phyloP scores from a whole-genome alignment of 2,329 filamentous ascomycete species.

The Calonectria hongkongensis region DNA sequence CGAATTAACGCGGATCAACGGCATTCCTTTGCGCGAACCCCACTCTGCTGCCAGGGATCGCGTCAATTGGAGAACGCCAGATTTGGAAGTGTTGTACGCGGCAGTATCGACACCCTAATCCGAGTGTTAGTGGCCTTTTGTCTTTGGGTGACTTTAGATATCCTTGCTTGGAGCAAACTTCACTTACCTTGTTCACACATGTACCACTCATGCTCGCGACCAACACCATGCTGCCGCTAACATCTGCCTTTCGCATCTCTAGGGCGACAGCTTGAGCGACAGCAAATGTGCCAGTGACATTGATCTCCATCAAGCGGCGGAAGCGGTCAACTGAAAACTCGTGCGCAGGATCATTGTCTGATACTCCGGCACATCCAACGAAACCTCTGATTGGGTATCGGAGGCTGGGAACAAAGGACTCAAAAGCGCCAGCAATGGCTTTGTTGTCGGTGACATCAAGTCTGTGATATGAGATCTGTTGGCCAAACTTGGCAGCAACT shows the following conservation, averaged over 20 bases:
- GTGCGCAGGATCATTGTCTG: conserved; percentile 51
- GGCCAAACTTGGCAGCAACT: not conserved
- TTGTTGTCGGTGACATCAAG: conserved; percentile 8
- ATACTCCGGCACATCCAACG: conserved; percentile 58
- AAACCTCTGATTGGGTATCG: conserved; percentile 56
- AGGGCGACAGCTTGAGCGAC: conserved; percentile 67
- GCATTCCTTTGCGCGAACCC: conserved; percentile 63
- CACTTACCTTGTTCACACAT: conserved; percentile 61
- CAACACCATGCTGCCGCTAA: conserved; percentile 67
- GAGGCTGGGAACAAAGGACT: not conserved
- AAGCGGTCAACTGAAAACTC: conserved; percentile 53
- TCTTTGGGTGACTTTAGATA: not conserved
- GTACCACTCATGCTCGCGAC: conserved; percentile 71
- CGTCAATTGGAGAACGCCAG: conserved; percentile 70
- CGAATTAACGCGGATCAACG: conserved; percentile 70
- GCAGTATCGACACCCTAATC: conserved; percentile 61
- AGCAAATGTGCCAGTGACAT: conserved; percentile 69
- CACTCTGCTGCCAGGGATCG: conserved; percentile 72
- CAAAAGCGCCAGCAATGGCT: not conserved
- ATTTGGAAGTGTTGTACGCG: conserved; percentile 73
- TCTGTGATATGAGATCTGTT: conserved; percentile 6
- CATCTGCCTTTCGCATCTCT: conserved; percentile 64
- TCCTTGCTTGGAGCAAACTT: conserved; percentile 34
- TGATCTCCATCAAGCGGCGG: conserved; percentile 60
- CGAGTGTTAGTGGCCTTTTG: not conserved